Base-by-base conservation (phyloP, 345 rosid genomes). In the Tarenaya hassleriana region DNA sequence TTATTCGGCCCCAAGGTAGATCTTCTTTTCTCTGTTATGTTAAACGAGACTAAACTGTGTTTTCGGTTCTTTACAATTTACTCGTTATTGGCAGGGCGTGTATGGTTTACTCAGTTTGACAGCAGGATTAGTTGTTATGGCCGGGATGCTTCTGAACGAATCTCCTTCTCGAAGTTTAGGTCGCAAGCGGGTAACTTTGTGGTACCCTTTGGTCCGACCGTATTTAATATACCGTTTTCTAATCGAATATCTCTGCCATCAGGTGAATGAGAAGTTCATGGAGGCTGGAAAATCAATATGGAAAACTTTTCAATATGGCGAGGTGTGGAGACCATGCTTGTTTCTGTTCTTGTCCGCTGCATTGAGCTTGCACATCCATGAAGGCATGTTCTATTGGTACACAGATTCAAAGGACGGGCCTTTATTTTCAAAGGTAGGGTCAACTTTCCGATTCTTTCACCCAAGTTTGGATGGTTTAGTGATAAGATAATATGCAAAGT, bases 361-460 rank as follows among this genome's bases (percentile, higher is more conserved):
- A 48, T 49, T 80, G 60, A 73, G 90, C 55, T 71, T 82, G 56
- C 73, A 85, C 55, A 71, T 85, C 50, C 83, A 77, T 41, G 83
- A 85, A 61, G 90, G 95, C 51, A 68, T 85, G 88, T 88, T 88
- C 67, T 88, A 85, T 52, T 88, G 95, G 89, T 77, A 75, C 51
- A 85, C 97, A 19, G 89, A 81, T 68, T 72, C 92, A 20, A 78
- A 83, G 39, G 83, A 70, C 16, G 95, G 92, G n/a, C 97, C 97
- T 48, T 62, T 69, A 52, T 88, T 88, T 72, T 74, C 73, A 16
- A 67, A 73, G 73, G 77, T 72, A 44, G 47, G 52, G 50, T 15
- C 10, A 56, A n/a, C n/a, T n/a, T n/a, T 32, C 13, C 4, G 48
- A 49, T 51, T 29, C 42, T n/a, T n/a, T n/a, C n/a, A n/a, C n/a